Evolutionary conservation across 371 early-diverging fungal genomes (phyloP).

Genomic region (Syncephalastrum racemosum): DNA sequence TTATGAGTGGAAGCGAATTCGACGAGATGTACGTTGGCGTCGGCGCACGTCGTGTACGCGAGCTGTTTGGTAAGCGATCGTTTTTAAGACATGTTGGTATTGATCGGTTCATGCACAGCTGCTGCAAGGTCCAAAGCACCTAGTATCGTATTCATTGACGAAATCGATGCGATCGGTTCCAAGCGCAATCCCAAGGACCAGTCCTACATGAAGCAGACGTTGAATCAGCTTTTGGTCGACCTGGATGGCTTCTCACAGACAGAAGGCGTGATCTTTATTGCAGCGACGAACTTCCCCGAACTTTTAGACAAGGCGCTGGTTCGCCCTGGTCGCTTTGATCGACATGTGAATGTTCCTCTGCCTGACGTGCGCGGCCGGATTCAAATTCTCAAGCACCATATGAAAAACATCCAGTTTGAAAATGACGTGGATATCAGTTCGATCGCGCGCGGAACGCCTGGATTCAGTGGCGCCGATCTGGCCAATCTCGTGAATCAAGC

Average conservation of each 20-base stretch:
- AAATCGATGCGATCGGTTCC: conserved; percentile 96
- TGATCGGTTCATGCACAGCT: conserved; percentile 5
- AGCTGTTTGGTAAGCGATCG: conserved; percentile 56
- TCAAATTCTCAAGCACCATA: conserved; percentile 86
- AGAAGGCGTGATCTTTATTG: conserved; percentile 93
- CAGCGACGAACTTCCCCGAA: conserved; percentile 98
- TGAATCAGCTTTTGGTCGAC: conserved; percentile 93
- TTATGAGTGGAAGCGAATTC: conserved; percentile 94
- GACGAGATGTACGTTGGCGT: conserved; percentile 98
- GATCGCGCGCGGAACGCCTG: conserved; percentile 92
- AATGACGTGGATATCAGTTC: conserved; percentile 68
- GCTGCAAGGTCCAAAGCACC: conserved; percentile 94
- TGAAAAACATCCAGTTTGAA: conserved; percentile 63
- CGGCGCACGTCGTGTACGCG: conserved; percentile 79
- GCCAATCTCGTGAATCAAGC: conserved; percentile 93
- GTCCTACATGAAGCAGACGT: conserved; percentile 87
- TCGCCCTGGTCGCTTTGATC: conserved; percentile 97
- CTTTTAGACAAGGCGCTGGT: conserved; percentile 94
- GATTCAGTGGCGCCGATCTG: conserved; percentile 97
- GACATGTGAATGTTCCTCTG: conserved; percentile 85
- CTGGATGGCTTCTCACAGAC: conserved; percentile 93
- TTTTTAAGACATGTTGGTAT: not conserved
- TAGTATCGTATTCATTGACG: conserved; percentile 99
- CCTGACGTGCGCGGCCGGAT: conserved; percentile 93
- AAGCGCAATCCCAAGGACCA: conserved; percentile 90